Evolutionary conservation across 345 rosid genomes (phyloP).

Genomic region (Geranium brycei): DNA sequence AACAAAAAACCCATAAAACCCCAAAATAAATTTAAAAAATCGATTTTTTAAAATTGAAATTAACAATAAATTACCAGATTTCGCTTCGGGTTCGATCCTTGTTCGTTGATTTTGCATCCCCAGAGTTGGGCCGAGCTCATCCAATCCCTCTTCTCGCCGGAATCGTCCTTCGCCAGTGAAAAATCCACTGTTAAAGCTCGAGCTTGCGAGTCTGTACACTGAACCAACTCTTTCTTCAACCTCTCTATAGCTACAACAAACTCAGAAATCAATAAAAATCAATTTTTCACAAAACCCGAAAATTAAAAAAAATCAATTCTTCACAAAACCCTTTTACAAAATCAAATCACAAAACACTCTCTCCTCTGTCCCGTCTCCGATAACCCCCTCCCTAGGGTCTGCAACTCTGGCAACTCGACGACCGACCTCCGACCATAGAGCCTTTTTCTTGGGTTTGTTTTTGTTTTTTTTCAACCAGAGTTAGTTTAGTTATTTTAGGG

Average conservation of each 20-base stretch:
- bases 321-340: slow-evolving; percentile 2
- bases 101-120: slow-evolving; percentile 9
- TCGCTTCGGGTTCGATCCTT: neutral
- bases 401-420: too few relatives aligned
- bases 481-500: too few relatives aligned
- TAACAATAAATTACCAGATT: slow-evolving; percentile 10
- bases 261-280: slow-evolving; percentile 1
- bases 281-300: neutral
- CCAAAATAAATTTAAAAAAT: slow-evolving; percentile 1
- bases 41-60: neutral
- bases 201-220: slow-evolving; percentile 16
- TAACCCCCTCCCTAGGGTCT: too few relatives aligned
- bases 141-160: slow-evolving; percentile 45
- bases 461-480: too few relatives aligned
- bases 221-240: slow-evolving; percentile 43
- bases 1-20: neutral
- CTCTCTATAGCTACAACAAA: slow-evolving; percentile 35
- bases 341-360: too few relatives aligned
- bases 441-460: too few relatives aligned
- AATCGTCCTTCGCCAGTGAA: slow-evolving; percentile 18
- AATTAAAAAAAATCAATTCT: neutral
- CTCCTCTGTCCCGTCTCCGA: too few relatives aligned
- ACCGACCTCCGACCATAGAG: too few relatives aligned
- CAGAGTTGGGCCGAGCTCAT: slow-evolving; percentile 60
- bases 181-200: slow-evolving; percentile 11